Base-by-base conservation (phyloP, 352 stramenopile species). In the Phytophthora syringae region DNA sequence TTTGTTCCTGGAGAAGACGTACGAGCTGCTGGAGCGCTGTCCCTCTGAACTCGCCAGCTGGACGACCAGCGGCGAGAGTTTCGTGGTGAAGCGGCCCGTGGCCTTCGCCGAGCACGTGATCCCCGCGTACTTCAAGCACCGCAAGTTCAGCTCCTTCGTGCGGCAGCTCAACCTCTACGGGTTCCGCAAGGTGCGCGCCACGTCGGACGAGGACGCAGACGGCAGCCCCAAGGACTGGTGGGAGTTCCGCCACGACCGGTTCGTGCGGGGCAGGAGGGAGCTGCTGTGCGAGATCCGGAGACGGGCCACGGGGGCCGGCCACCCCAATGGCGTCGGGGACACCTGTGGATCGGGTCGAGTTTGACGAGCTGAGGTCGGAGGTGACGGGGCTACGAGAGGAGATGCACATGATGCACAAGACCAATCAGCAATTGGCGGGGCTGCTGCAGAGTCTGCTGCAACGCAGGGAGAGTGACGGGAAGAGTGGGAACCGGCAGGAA, bases 101-200 rank as follows among this genome's bases (percentile, higher is more conserved):
- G 78, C 77, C 28, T 97, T 98, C 69, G 88, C 90, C 0, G 82
- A 94, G 61, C 76, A 86, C 61, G 84, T 97, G 18, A 93, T 98
- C 66, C 92, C 92, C 3, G 71, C 82, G 24, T 97, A 96, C 80
- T 97, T 98, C 72, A 97, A 97, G 74, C 92, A 98, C 81, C 86
- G 83, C 65, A 98, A 97, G 63, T 97, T 98, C 58, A 93, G 84
- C 43, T 96, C 85, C 32, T 98, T 98, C 64, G 90, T 98, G 56
- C 82, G 92, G n/a, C 92, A 98, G 71, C 76, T 98, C 22, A 97
- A 97, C 72, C 86, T 98, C 47, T 98, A 97, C 64, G 90, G 90
- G 20, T 97, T 98, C 69, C 80, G 88, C 22, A 97, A 96, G 54
- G 77, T 94, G 36, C 84, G 85, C 21, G 55, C 61, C 3, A 48